Evolutionary conservation across 2,329 filamentous ascomycete species (phyloP).

Genomic region (Fusarium sp.): DNA sequence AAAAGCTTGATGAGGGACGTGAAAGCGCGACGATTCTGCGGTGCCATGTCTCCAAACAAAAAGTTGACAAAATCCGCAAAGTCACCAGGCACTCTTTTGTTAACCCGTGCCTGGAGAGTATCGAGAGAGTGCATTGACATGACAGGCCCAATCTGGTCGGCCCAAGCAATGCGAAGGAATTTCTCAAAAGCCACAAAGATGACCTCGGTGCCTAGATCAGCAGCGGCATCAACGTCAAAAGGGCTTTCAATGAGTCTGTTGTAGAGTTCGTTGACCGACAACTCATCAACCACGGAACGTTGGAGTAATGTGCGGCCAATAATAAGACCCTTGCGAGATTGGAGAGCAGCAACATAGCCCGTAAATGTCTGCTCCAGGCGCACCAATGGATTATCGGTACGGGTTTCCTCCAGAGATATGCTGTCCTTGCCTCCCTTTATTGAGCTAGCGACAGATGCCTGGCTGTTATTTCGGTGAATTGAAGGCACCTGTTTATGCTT

Average conservation of each 20-base stretch:
- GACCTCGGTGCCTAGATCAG: constrained; percentile 82
- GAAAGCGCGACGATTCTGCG: constrained; percentile 80
- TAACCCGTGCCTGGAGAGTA: constrained; percentile 75
- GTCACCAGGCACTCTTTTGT: constrained; percentile 76
- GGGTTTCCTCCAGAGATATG: constrained; percentile 58
- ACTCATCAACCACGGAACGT: constrained; percentile 76
- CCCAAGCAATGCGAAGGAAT: constrained; percentile 89
- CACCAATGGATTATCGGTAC: constrained; percentile 73
- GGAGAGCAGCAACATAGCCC: constrained; percentile 83
- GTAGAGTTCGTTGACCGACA: constrained; percentile 88
- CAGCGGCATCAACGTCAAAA: constrained; percentile 78
- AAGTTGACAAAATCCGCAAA: constrained; percentile 77
- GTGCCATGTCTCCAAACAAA: constrained; percentile 73
- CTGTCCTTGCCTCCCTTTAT: constrained; percentile 57
- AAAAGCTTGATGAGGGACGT: constrained; percentile 86
- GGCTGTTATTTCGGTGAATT: constrained; percentile 58
- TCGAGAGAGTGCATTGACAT: constrained; percentile 78
- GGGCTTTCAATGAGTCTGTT: constrained; percentile 88
- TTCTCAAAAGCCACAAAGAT: constrained; percentile 95
- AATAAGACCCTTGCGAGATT: constrained; percentile 87
- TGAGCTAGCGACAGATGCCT: constrained; percentile 67
- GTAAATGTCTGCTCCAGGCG: constrained; percentile 87
- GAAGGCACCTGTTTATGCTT: constrained; percentile 57
- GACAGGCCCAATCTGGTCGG: constrained; percentile 86
- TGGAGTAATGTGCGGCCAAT: constrained; percentile 80